Conservation (phyloP, 106 monocot species). For the Chionographis japonica region DNA sequence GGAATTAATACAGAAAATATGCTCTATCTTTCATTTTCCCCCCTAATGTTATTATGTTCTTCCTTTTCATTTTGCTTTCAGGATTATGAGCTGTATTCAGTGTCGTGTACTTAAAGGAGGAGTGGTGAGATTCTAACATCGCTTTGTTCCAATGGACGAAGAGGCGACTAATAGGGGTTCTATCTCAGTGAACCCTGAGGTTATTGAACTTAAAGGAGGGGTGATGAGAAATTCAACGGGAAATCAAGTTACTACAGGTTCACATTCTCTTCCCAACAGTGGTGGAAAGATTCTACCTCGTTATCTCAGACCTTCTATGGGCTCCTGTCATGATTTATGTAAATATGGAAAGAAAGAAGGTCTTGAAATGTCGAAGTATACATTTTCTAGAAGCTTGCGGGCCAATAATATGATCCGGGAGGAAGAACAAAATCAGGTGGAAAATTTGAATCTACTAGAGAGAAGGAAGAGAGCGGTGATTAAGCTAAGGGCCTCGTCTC, state of each 20-base stretch:
- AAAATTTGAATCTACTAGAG: not conserved
- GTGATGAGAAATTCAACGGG: constrained; percentile 13
- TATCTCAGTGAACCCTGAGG: not conserved
- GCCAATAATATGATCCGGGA: not conserved
- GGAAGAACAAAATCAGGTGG: constrained; percentile 2
- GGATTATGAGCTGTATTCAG: no score
- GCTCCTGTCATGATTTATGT: constrained; percentile 72
- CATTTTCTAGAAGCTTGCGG: constrained; percentile 1
- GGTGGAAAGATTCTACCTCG: constrained; percentile 23
- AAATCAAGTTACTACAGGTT: constrained; percentile 8
- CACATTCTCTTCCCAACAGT: constrained; percentile 13
- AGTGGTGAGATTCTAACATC: no score
- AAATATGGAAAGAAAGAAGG: constrained; percentile 48
- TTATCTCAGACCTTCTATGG: constrained; percentile 41
- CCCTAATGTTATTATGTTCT: no score
- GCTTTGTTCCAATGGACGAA: constrained; percentile 3
- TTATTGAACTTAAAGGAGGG: constrained; percentile 2
- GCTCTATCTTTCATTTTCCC: no score
- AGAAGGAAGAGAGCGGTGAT: constrained; percentile 6
- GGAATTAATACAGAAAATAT: no score
- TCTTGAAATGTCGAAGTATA: constrained; percentile 19
- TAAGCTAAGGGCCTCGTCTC: constrained; percentile 12
- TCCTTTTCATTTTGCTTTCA: no score
- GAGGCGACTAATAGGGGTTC: constrained; percentile 1
- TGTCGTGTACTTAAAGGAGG: no score